A percentile compares a stretch with the other conserved stretches of the same genome.
These are phyloP conservation scores for Ilyonectria mors-panacis DNA, from an alignment of 2,329 filamentous ascomycete species.

Conservation along the genomic window DNA sequence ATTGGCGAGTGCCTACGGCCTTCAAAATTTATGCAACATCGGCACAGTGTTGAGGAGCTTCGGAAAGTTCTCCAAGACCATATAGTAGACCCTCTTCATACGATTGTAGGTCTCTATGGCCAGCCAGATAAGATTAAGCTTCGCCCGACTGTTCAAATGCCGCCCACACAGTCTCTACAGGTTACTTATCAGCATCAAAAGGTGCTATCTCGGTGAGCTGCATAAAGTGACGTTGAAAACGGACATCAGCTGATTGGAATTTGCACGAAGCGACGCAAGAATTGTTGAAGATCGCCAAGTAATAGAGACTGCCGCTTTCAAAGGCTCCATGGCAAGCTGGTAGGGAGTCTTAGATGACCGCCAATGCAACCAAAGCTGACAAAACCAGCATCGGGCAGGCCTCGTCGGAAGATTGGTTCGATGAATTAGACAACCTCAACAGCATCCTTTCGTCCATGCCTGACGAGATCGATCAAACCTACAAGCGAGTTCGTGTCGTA, in stretches of 20 bases:
- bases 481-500: constrained; percentile 7
- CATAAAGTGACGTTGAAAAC: not conserved
- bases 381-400: constrained; percentile 8
- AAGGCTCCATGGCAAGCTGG: constrained; percentile 19
- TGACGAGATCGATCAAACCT: constrained; percentile 5
- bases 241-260: not conserved
- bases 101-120: constrained; percentile 15
- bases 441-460: constrained; percentile 6
- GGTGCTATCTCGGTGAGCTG: no score
- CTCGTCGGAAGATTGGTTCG: constrained; percentile 24
- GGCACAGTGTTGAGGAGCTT: constrained; percentile 25
- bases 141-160: constrained; percentile 15
- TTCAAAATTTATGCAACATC: constrained; percentile 25
- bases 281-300: not conserved
- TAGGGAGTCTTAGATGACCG: not conserved
- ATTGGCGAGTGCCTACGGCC: constrained; percentile 24
- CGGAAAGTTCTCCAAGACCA: constrained; percentile 21
- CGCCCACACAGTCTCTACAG: not conserved
- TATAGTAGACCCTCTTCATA: constrained; percentile 21
- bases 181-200: no score
- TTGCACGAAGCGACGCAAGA: not conserved
- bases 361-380: not conserved
- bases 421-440: constrained; percentile 21
- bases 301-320: not conserved
- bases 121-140: constrained; percentile 27